Evolutionary conservation across 169 alveolate species (phyloP), one percentile per base, ranked within the genome.

Genomic region (Plasmodium fragile): DNA sequence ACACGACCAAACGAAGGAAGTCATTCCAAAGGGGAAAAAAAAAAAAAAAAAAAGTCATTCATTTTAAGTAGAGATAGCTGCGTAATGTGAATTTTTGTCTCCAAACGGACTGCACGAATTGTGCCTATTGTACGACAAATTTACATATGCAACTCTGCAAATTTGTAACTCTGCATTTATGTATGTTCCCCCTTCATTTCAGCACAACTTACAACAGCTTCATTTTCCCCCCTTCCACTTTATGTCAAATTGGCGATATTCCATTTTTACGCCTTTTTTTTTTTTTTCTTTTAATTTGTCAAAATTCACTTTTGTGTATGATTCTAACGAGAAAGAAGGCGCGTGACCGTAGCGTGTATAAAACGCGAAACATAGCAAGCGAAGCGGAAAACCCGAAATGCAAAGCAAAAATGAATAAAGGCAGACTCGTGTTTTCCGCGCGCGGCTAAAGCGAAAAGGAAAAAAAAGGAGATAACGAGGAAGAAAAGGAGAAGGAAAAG

Each of bases 401-500:
- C 75, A 65, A 65, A 28, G 36, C 16, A 65, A 65, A 65, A 22
- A 65, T 65, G 75, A 25, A 65, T 65, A 65, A 65, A 28, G 36
- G 75, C 18, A 39, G 13, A 65, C 16, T 22, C 36, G 75, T 22
- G 36, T 28, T 28, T 65, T 3, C 41, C 75, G 22, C 36, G 36
- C 75, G 36, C 75, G 18, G 75, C n/a, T 65, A 65, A 65, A 65
- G 75, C 30, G 75, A 65, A 65, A 65, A 65, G 36, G 41, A 65
- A 65, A 65, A 25, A 25, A 18, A 65, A 65, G 75, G 13, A 22
- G 30, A 25, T 65, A 25, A 25, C 36, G n/a, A 65, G 36, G 36
- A 28, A 59, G 34, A 43, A 10, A 43, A 43, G n/a, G 13, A 45
- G 55, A 11, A 11, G 34, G 6, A 59, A 59, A 22, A 5, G n/a